A percentile compares a stretch with the other conserved stretches of the same genome.
These are phyloP conservation scores for Moniliella sp. DNA, from an alignment of 1,284 basidiomycete genomes.

Conservation along the genomic window DNA sequence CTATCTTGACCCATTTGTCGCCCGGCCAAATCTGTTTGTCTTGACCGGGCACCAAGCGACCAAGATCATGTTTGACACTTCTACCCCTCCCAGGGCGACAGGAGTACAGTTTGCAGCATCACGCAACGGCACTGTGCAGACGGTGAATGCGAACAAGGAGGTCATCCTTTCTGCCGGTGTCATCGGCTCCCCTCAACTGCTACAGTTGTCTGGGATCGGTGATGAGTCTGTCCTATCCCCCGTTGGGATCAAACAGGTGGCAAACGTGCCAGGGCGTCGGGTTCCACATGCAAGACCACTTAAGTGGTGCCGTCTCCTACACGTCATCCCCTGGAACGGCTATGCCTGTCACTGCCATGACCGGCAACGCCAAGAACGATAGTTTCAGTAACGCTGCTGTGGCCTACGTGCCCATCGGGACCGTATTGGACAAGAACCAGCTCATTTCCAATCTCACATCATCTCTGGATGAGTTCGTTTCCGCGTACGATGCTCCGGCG, in stretches of 20 bases:
- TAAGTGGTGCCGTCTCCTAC: slow-evolving; percentile 10
- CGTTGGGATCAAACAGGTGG: slow-evolving; percentile 38
- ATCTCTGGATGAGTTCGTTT: slow-evolving; percentile 24
- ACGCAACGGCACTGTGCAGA: slow-evolving; percentile 36
- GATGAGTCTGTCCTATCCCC: slow-evolving; percentile 34
- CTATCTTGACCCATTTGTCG: slow-evolving; percentile 14
- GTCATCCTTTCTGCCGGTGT: slow-evolving; percentile 25
- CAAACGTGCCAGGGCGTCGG: slow-evolving; percentile 40
- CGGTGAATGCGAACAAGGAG: slow-evolving; percentile 18
- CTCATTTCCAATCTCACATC: slow-evolving; percentile 4
- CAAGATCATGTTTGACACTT: slow-evolving; percentile 9
- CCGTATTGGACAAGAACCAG: slow-evolving; percentile 6
- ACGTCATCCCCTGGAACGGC: slow-evolving; percentile 4
- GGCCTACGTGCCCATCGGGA: slow-evolving; percentile 17
- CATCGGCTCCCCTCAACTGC: slow-evolving; percentile 38
- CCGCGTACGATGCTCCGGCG: slow-evolving; percentile 39
- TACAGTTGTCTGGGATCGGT: slow-evolving; percentile 41
- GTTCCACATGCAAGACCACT: slow-evolving; percentile 41
- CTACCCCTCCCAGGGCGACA: slow-evolving; percentile 6
- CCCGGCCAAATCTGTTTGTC: slow-evolving; percentile 19
- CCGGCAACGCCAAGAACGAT: slow-evolving; percentile 9
- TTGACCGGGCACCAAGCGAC: slow-evolving; percentile 18
- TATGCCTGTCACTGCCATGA: slow-evolving; percentile 14
- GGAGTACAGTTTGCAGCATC: slow-evolving; percentile 31
- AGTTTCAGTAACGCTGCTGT: slow-evolving; percentile 17